Evolutionary conservation across 768 basidiomycete species (phyloP).

Genomic region (Phaffia tasmanica): DNA sequence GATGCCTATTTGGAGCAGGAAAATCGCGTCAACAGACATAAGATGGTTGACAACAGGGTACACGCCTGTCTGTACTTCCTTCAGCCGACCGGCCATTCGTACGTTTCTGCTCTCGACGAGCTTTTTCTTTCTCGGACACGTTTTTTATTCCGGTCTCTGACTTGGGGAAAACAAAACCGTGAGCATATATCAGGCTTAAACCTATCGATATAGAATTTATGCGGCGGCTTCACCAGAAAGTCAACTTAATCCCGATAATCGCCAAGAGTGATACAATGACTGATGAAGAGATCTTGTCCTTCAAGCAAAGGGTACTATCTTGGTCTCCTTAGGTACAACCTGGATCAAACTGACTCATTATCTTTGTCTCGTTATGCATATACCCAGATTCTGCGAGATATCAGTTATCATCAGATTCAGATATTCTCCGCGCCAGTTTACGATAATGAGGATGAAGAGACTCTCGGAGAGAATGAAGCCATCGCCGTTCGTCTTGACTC

Average conservation of each 20-base stretch:
- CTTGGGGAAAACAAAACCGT: too few relatives aligned
- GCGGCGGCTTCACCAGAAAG: conserved; percentile 90
- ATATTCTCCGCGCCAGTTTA: conserved; percentile 98
- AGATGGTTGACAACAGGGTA: conserved; percentile 90
- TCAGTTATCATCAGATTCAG: conserved; percentile 86
- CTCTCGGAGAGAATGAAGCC: conserved; percentile 91
- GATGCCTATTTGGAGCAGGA: conserved; percentile 97
- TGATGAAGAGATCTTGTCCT: conserved; percentile 82
- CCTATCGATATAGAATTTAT: conserved; percentile 99
- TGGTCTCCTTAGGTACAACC: background rate
- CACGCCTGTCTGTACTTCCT: conserved; percentile 99
- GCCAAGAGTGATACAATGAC: conserved; percentile 97
- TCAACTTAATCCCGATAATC: conserved; percentile 97
- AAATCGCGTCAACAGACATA: conserved; percentile 89
- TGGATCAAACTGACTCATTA: background rate
- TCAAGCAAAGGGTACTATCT: conserved; percentile 69
- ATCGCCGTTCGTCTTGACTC: conserved; percentile 45
- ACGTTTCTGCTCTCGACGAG: conserved; percentile 36
- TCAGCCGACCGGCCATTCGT: conserved; percentile 97
- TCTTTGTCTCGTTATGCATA: background rate
- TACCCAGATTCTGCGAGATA: conserved; percentile 80
- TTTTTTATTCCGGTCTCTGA: conserved; percentile 15
- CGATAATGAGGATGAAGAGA: conserved; percentile 98
- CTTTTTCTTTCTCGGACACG: background rate
- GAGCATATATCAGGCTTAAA: conserved; percentile 55